Evolutionary conservation across 768 basidiomycete species (phyloP).

Genomic region (Xerocomellus dryophilus): DNA sequence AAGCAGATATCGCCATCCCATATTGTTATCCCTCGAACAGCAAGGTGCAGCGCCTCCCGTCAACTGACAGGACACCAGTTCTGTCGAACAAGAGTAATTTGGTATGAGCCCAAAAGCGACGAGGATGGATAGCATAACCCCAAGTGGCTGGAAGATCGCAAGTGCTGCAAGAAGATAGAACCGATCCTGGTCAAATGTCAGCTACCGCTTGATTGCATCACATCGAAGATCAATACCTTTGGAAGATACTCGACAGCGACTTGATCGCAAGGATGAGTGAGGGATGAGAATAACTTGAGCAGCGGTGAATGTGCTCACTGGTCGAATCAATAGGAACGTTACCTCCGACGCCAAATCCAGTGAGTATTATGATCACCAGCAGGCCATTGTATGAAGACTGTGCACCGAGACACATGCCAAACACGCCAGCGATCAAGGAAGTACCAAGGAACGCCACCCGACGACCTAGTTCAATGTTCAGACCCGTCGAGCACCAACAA

Average conservation of each 20-base stretch:
- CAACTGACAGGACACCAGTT: conserved; percentile 9
- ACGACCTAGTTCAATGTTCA: conserved; percentile 12
- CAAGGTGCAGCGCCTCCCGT: conserved; percentile 14
- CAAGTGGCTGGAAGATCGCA: conserved; percentile 5
- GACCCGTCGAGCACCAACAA: not conserved
- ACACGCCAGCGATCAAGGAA: conserved; percentile 11
- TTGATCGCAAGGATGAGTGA: not conserved
- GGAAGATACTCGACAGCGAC: conserved; percentile 16
- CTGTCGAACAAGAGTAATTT: conserved; percentile 10
- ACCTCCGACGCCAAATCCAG: conserved; percentile 15
- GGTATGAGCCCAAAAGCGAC: conserved; percentile 14
- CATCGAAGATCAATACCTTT: not conserved
- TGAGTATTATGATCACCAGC: conserved; percentile 4
- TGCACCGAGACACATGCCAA: conserved; percentile 12
- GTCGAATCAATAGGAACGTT: conserved; percentile 18
- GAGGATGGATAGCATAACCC: not conserved
- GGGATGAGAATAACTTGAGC: not conserved
- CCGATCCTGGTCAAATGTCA: conserved; percentile 6
- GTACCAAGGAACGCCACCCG: conserved; percentile 16
- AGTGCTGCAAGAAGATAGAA: conserved; percentile 17
- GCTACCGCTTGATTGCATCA: not conserved
- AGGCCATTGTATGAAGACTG: conserved; percentile 12
- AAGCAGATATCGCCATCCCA: conserved; percentile 21
- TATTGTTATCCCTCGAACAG: conserved; percentile 15
- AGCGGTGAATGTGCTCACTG: not conserved